Evolutionary conservation across 108 stramenopile species (phyloP), one percentile per base, ranked within the genome.

Genomic region (Parmales sp.): DNA sequence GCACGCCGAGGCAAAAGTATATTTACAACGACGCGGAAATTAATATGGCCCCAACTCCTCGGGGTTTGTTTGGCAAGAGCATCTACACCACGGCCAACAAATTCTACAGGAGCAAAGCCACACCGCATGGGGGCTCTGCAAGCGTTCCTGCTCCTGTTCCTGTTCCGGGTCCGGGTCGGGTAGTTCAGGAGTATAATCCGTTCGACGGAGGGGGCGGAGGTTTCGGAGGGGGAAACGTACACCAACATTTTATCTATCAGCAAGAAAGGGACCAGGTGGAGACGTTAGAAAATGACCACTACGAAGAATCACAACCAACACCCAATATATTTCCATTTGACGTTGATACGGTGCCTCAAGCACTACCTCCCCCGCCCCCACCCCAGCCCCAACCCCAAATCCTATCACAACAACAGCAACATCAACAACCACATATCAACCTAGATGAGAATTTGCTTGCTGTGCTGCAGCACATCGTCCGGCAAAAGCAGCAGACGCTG

Each of bases 21-120:
- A 60, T 4, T 28, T 34, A 60, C 31, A 20, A 16, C 28, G 20
- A 5, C 3, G 3, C 29, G 54, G 54, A 60, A 34, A 60, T 60
- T 5, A 60, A 16, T 16, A 19, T 60, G 26, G 54, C 54, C 29
- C n/a, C 54, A 13, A 60, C 54, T 28, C 29, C 29, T 4, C 3
- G 54, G 54, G 36, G 54, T 16, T 20, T 60, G 26, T 60, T 60
- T 34, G 54, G 54, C 2, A 60, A 60, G n/a, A 60, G 54, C 28
- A 34, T 60, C 5, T 60, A 60, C 28, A 28, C 16, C 4, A 34
- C 5, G 31, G 54, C 54, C 5, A 34, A 11, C 29, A 34, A 28
- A 34, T 28, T 20, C 1, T 60, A 60, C 54, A 34, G 20, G 41
- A 11, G 11, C 8, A 16, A 8, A 16, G 16, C 41, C 31, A 23